These are phyloP conservation scores for Elaeis oleifera DNA, from an alignment of 202 grass and related monocot genomes.

Conservation along the genomic window DNA sequence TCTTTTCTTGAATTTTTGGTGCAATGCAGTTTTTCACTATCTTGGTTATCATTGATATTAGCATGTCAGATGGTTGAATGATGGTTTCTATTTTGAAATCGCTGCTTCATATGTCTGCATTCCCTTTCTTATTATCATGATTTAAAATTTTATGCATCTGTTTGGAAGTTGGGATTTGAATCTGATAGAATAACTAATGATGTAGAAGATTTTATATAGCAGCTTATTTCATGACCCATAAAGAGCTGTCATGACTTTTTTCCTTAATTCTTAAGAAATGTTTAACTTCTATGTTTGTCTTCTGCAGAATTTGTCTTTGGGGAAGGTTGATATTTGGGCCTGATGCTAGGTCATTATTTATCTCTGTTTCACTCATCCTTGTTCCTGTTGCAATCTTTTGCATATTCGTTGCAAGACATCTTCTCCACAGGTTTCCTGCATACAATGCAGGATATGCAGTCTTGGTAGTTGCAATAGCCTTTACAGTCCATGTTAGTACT, in stretches of 20 bases:
- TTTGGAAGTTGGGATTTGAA: no score
- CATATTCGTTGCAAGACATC: conserved; percentile 51
- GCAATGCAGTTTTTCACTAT: no score
- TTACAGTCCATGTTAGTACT: conserved; percentile 64
- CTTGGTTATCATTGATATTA: no score
- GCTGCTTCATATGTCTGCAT: no score
- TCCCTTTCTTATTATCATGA: no score
- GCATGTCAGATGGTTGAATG: no score
- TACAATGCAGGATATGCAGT: conserved; percentile 71
- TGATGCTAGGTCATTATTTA: conserved; percentile 56
- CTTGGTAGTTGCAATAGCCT: conserved; percentile 38
- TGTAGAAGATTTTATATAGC: conserved; percentile 20
- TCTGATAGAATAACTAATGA: no score
- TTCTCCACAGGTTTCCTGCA: conserved; percentile 55
- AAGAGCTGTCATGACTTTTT: neutral
- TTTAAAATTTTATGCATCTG: no score
- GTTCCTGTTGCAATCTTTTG: conserved; percentile 59
- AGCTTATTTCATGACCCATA: conserved; percentile 11
- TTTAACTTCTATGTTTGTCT: conserved; percentile 19
- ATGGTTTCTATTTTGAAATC: no score
- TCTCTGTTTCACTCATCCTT: conserved; percentile 51
- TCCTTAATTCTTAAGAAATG: conserved; percentile 12
- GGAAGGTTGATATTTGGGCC: conserved; percentile 76
- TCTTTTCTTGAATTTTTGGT: no score
- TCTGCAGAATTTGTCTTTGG: conserved; percentile 58